Evolutionary conservation across 805 yeast species (phyloP), one percentile per base, ranked within the genome.

Genomic region (Lipomyces yamadae): DNA sequence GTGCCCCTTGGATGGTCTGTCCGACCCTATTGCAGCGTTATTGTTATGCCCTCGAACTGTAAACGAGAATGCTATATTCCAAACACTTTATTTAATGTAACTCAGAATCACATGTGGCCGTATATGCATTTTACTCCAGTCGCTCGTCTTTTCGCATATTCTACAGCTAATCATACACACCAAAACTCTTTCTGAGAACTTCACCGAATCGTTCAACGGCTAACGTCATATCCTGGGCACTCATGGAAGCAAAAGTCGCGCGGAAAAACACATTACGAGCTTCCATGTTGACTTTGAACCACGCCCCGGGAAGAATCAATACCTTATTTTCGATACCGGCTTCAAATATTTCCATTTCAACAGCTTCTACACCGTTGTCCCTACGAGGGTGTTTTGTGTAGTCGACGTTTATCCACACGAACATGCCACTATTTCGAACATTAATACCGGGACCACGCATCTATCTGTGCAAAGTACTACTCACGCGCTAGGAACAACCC

Each of bases 361-460:
- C 68, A 37, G 65, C 72, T 32, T 64, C 68, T 30, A 76, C 70
- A 59, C 76, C 77, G 7, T 65, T 67, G 70, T 72, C 73, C 37
- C 66, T 72, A 72, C 78, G 85, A 70, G 97, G 97, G 76, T 92
- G 97, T 76, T 86, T 84, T 15, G 92, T 76, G 57, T 92, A 89
- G 76, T 91, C 96, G 60, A 92, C 80, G 24, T 80, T 78, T 63
- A 90, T 83, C 66, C 92, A 88, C 78, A 90, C 88, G 78, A 91
- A 90, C 96, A 90, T 90, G 76, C 96, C 96, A 10, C 69, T 66
- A 37, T 8, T 11, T 6, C 34, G 24, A 15, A 7, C 11, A 30
- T 56, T 57, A 45, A 59, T 42, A 45, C 18, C n/a, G 6, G 37
- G 24, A 24, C n/a, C 24, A 45, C 10, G 15, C 29, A 24, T 11